phyloP scores from a whole-genome alignment of 2,329 filamentous ascomycete genomes.

The Mycosphaerella sp. region DNA sequence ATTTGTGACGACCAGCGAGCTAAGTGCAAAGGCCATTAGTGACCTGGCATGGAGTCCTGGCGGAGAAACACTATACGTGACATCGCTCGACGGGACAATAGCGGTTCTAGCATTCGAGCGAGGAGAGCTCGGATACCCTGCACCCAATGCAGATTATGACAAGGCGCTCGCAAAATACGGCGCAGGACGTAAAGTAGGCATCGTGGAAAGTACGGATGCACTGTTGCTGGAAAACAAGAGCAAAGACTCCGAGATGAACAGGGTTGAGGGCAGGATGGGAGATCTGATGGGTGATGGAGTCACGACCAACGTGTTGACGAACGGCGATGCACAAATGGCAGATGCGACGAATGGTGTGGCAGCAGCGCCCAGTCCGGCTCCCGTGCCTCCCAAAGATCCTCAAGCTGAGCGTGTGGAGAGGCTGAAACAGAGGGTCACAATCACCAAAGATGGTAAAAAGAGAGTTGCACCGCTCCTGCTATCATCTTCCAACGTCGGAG shows the following conservation, averaged over 20 bases:
- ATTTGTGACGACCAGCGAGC: slow-evolving; percentile 80
- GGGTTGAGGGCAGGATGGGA: slow-evolving; percentile 91
- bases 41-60: slow-evolving; percentile 93
- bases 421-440: slow-evolving; percentile 84
- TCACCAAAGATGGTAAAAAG: slow-evolving; percentile 96
- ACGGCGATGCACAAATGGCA: slow-evolving; percentile 39
- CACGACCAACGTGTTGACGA: slow-evolving; percentile 42
- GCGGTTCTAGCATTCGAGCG: slow-evolving; percentile 74
- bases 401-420: slow-evolving; percentile 57
- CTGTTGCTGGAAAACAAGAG: slow-evolving; percentile 77
- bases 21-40: slow-evolving; percentile 85
- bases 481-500: slow-evolving; percentile 72
- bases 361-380: slow-evolving; percentile 35
- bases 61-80: slow-evolving; percentile 77
- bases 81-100: slow-evolving; percentile 84
- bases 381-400: slow-evolving; percentile 43
- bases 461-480: slow-evolving; percentile 87
- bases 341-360: slow-evolving; percentile 33
- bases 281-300: slow-evolving; percentile 91
- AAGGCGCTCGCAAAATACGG: slow-evolving; percentile 91
- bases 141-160: slow-evolving; percentile 80
- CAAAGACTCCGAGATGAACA: slow-evolving; percentile 82
- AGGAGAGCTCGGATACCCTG: slow-evolving; percentile 85
- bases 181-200: slow-evolving; percentile 78
- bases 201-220: slow-evolving; percentile 87